Base-by-base conservation (phyloP, 305 asterid species). In the Petunia hybrid region DNA sequence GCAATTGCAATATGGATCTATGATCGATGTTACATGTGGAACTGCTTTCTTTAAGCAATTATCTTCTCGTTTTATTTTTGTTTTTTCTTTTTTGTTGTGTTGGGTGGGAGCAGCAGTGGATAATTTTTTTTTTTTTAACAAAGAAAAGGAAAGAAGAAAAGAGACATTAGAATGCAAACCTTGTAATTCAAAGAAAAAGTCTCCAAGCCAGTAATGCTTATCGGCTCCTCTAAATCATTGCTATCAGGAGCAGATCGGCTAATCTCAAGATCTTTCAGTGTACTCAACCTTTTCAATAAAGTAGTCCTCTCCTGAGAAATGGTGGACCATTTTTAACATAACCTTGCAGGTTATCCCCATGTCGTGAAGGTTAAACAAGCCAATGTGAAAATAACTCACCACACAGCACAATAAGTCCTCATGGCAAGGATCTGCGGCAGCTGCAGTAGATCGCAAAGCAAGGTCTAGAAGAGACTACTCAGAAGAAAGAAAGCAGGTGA, bases 391-490 rank as follows among this genome's bases (percentile, higher is more conserved):
- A 64, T 63, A 69, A 89, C 98, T 88, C 76, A 96, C 99, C 98
- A 94, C 95, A 80, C 92, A 92, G 88, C 98, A 96, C 79, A 95
- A 91, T 79, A 96, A 87, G 91, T 96, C 99, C 89, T 96, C 98
- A 22, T 93, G 95, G 83, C 82, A 94, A 82, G 98, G 97, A 91
- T 96, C 99, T 45, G 97, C 99, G 78, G 92, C 98, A 82, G 98
- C 98, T 75, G 98, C 98, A 80, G 99, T 89, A 80, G 97, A 89
- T 84, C 98, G 92, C 90, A 94, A 85, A 81, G 99, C 99, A 84
- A 96, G 98, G 93, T 96, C 99, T 90, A 96, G 88, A 80, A 96
- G 98, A 83, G 98, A 96, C 99, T 96, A 76, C 60, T 41, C 77
- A 76, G 84, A 85, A 66, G 83, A 77, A 85, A 40, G 78, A 73